A percentile compares a stretch with the other conserved stretches of the same genome.
Evolutionary conservation across 2,329 filamentous ascomycete species (phyloP).

Genomic region (Penicillium sp.): DNA sequence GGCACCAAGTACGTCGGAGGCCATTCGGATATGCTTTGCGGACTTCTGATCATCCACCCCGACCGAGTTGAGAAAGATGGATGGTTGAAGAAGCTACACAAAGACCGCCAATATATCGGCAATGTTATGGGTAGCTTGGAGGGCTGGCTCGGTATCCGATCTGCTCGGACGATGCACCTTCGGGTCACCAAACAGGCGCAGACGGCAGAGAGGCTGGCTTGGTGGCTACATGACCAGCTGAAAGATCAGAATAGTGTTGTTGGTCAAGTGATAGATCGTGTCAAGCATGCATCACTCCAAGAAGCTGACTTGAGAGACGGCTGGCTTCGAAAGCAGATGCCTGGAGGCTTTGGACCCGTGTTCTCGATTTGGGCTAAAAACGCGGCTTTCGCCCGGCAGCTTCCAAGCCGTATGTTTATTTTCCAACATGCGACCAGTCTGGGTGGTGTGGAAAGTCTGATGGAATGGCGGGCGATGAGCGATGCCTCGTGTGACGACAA

Average conservation of each 20-base stretch:
- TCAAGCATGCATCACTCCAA: constrained; percentile 85
- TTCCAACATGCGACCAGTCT: constrained; percentile 96
- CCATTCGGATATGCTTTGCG: constrained; percentile 90
- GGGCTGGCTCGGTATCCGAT: constrained; percentile 86
- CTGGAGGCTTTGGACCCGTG: constrained; percentile 84
- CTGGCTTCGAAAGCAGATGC: constrained; percentile 90
- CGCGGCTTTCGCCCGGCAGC: constrained; percentile 63
- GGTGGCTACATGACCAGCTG: constrained; percentile 68
- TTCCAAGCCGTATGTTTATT: constrained; percentile 78
- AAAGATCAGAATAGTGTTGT: constrained; percentile 50
- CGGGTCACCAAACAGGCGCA: constrained; percentile 75
- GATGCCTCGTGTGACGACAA: constrained; percentile 73
- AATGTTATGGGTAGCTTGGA: constrained; percentile 85
- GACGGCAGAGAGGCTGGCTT: constrained; percentile 71
- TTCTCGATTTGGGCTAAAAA: constrained; percentile 74
- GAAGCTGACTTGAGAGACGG: constrained; percentile 51
- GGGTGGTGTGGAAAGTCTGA: constrained; percentile 90
- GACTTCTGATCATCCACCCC: constrained; percentile 68
- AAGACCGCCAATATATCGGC: constrained; percentile 76
- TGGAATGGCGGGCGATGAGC: constrained; percentile 94
- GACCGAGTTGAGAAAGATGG: constrained; percentile 49
- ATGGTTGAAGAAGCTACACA: constrained; percentile 64
- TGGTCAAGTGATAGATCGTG: constrained; percentile 60
- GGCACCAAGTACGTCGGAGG: constrained; percentile 96
- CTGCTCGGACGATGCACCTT: constrained; percentile 80